phyloP scores from a whole-genome alignment of 208 protist species.

The Phytomonas francai region DNA sequence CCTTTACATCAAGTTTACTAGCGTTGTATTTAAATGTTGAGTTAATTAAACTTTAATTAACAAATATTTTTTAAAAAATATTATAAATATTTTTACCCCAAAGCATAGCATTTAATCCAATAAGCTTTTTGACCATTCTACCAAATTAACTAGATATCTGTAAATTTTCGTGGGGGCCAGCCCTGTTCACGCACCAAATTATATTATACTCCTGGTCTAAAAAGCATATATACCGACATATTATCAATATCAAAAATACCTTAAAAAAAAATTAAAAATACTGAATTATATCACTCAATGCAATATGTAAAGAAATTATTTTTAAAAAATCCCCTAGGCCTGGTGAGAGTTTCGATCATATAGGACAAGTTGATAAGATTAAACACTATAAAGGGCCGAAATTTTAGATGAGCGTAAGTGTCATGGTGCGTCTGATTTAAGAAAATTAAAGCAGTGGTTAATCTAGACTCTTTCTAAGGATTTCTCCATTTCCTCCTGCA shows the following conservation, averaged over 20 bases:
- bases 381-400: not conserved
- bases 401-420: not conserved
- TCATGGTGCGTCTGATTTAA: not conserved
- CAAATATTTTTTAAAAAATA: not conserved
- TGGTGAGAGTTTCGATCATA: not conserved
- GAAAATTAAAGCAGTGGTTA: not conserved
- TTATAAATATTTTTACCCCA: not conserved
- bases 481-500: slow-evolving; percentile 23
- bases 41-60: not conserved
- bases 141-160: not conserved
- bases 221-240: too few relatives aligned
- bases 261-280: too few relatives aligned
- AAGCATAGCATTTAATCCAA: not conserved
- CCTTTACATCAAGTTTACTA: not conserved
- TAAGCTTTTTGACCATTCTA: not conserved
- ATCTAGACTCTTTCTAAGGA: not conserved
- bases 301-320: too few relatives aligned
- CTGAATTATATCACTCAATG: too few relatives aligned
- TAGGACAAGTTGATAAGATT: not conserved
- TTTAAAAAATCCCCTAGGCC: not conserved
- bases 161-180: not conserved
- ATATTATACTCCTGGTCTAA: not conserved
- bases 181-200: not conserved
- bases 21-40: not conserved
- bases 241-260: too few relatives aligned